phyloP scores from a whole-genome alignment of 768 basidiomycete genomes.

The Lentinula guzmanii region DNA sequence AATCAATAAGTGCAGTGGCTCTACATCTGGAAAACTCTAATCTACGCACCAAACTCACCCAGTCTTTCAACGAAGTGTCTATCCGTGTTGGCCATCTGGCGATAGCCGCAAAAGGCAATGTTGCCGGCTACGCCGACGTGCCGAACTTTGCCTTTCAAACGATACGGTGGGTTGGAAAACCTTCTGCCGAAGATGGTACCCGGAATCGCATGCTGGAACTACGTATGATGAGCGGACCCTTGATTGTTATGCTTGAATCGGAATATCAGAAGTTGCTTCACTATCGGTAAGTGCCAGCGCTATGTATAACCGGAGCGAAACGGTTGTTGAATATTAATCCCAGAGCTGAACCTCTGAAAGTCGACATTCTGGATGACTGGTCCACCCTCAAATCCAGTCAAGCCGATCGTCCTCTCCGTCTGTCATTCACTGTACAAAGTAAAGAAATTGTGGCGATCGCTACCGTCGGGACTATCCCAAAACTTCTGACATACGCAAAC shows the following conservation, averaged over 20 bases:
- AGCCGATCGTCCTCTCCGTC: conserved; percentile 47
- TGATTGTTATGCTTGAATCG: conserved; percentile 64
- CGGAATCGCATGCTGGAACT: conserved; percentile 62
- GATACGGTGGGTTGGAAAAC: conserved; percentile 46
- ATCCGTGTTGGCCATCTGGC: conserved; percentile 58
- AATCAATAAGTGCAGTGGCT: conserved; percentile 70
- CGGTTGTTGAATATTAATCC: background rate
- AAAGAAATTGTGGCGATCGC: conserved; percentile 60
- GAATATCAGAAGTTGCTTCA: conserved; percentile 70
- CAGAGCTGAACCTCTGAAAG: conserved; percentile 73
- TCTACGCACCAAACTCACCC: conserved; percentile 62
- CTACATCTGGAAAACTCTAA: conserved; percentile 61
- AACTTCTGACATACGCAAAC: conserved; percentile 64
- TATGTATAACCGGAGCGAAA: background rate
- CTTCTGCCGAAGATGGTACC: conserved; percentile 21
- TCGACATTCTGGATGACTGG: conserved; percentile 83
- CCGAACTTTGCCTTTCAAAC: conserved; percentile 76
- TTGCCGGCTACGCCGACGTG: conserved; percentile 63
- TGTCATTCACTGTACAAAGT: conserved; percentile 74
- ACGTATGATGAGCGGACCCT: conserved; percentile 64
- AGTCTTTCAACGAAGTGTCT: conserved; percentile 55
- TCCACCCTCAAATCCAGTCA: conserved; percentile 37
- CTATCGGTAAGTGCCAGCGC: conserved; percentile 54
- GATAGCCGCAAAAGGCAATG: conserved; percentile 64
- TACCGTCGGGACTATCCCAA: conserved; percentile 73